Base-by-base conservation (phyloP, 2,329 filamentous ascomycete species). In the Didymella sp. region DNA sequence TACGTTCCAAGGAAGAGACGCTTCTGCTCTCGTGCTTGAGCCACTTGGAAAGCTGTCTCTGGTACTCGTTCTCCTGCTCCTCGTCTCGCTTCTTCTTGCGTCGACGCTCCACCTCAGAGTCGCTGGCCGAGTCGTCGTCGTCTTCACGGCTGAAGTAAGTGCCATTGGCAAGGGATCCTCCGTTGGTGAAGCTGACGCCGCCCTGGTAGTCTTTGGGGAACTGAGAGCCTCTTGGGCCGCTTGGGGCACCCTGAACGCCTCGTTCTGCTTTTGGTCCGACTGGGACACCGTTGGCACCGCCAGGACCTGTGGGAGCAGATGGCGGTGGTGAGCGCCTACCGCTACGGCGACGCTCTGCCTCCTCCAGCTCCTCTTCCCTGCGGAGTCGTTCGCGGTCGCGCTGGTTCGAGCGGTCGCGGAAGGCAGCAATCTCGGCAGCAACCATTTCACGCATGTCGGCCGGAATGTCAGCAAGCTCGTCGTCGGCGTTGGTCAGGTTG, bases 381-480 rank as follows among this genome's bases (percentile, higher is more conserved):
- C 88, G 88, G 31, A 96, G 79, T 3, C 95, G 89, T 76, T 99
- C 95, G 71, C 96, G 80, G 72, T 99, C 95, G 35, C 94, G 85
- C 59, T 90, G 87, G 58, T 88, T 96, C 66, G 94, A 97, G 19
- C 94, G 85, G 64, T 99, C 95, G 63, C 95, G 85, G 80, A 99
- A 99, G 0, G 93, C 91, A 0, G 92, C 88, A 69, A 99, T 99
- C 74, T 99, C 96, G 55, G 89, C 89, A 0, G 95, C 91, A 15
- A 99, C 95, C 0, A 92, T 93, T 73, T 96, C 95, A 22, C 95
- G 88, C 92, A 96, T 96, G 73, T 98, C 95, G 0, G 91, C 89
- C 0, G 95, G 95, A 44, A 99, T 97, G 69, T 99, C 95, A 19
- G 93, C 89, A 41, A 99, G 82, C 71, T 99, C 95, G 71, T 99